phyloP scores from a whole-genome alignment of 2,329 filamentous ascomycete genomes.

The Exophiala xenobiotica region DNA sequence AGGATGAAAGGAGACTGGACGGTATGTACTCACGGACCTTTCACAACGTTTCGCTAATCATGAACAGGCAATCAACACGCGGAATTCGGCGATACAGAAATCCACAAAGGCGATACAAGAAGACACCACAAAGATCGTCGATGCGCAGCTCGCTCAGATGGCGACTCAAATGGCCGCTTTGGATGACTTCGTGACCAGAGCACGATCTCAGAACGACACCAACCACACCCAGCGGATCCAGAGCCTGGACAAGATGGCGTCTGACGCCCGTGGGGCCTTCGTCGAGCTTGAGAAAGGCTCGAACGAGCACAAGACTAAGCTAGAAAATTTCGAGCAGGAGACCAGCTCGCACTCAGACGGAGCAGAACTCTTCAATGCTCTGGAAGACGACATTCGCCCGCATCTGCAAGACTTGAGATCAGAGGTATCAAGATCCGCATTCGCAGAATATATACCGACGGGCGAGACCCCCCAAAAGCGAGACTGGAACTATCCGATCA shows the following conservation, averaged over 20 bases:
- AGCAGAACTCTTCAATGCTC: constrained; percentile 13
- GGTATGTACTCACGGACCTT: constrained; percentile 47
- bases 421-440: constrained; percentile 61
- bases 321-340: constrained; percentile 12
- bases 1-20: constrained; percentile 86
- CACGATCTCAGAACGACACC: constrained; percentile 73
- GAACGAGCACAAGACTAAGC: constrained; percentile 8
- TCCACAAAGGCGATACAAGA: constrained; percentile 85
- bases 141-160: constrained; percentile 83
- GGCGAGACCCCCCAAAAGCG: constrained; percentile 81
- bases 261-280: constrained; percentile 15
- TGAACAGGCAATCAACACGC: constrained; percentile 66
- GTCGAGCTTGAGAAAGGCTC: constrained; percentile 12
- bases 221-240: constrained; percentile 69
- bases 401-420: constrained; percentile 56
- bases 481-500: constrained; percentile 76
- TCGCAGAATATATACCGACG: constrained; percentile 81
- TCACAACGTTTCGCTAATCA: constrained; percentile 20
- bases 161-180: constrained; percentile 84
- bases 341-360: constrained; percentile 14
- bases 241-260: constrained; percentile 65
- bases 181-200: constrained; percentile 84
- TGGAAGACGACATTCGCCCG: constrained; percentile 18
- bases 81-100: constrained; percentile 78
- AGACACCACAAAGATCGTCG: constrained; percentile 85